These are phyloP conservation scores for Wolfiporia cocos DNA, from an alignment of 1,284 basidiomycete species.

Conservation along the genomic window DNA sequence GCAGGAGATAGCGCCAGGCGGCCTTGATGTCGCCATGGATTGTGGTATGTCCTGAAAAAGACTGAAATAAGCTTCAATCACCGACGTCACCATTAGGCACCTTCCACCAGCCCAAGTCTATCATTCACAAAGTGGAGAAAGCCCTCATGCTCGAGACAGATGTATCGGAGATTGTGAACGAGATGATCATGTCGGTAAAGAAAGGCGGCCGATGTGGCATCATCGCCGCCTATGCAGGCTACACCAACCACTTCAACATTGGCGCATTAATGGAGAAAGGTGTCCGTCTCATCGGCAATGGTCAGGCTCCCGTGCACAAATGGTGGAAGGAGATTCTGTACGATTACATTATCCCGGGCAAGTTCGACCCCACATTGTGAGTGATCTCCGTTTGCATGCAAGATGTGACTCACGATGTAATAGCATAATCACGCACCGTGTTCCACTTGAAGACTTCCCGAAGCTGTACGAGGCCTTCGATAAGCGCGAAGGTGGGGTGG, in stretches of 20 bases:
- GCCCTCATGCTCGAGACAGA: conserved; percentile 73
- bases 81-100: no score
- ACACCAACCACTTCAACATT: conserved; percentile 67
- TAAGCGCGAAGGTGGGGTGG: conserved; percentile 48
- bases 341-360: conserved; percentile 56
- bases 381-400: conserved; percentile 22
- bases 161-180: conserved; percentile 66
- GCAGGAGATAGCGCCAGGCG: conserved; percentile 56
- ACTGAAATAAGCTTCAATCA: no score
- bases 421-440: conserved; percentile 59
- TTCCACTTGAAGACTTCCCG: conserved; percentile 57
- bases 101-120: conserved; percentile 66
- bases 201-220: conserved; percentile 63
- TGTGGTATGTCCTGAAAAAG: no score
- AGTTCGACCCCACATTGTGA: conserved; percentile 64
- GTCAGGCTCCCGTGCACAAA: conserved; percentile 67
- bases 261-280: conserved; percentile 80
- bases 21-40: conserved; percentile 59
- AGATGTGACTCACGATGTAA: no score
- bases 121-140: conserved; percentile 65
- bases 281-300: conserved; percentile 62
- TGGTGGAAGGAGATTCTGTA: conserved; percentile 73
- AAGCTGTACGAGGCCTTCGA: conserved; percentile 57
- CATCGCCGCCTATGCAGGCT: conserved; percentile 60
- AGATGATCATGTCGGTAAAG: conserved; percentile 56